Conservation (phyloP, 2,329 filamentous ascomycete genomes). For the Neonectria neomacrospora region DNA sequence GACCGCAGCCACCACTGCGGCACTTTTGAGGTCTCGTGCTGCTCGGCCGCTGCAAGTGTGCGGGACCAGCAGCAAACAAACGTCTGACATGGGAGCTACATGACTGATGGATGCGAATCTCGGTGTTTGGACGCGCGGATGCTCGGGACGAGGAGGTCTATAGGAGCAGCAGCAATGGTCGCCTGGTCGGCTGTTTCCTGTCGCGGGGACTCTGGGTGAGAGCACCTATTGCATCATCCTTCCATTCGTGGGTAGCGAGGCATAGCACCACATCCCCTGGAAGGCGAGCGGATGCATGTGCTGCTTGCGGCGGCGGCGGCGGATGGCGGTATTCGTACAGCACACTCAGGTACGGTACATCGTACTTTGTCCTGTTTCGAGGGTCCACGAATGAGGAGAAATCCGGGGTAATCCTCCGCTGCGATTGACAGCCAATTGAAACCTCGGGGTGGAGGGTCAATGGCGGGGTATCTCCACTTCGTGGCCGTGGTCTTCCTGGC, state of each 20-base stretch:
- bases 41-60: conserved; percentile 5
- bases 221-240: too few relatives aligned
- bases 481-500: neutral
- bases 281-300: conserved; percentile 15
- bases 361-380: neutral
- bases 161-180: too few relatives aligned
- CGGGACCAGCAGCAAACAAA: conserved; percentile 1
- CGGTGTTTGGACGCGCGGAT: neutral
- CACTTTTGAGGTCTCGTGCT: conserved; percentile 27
- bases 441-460: neutral
- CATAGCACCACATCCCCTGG: neutral
- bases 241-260: too few relatives aligned
- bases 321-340: neutral
- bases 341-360: conserved; percentile 16
- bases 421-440: conserved; percentile 1
- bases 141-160: too few relatives aligned
- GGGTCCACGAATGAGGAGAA: conserved; percentile 27
- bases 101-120: neutral
- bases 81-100: conserved; percentile 7
- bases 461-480: conserved; percentile 20
- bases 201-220: neutral
- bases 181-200: too few relatives aligned
- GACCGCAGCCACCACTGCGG: conserved; percentile 23
- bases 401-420: conserved; percentile 29
- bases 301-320: neutral